Base-by-base conservation (phyloP, 2,329 filamentous ascomycete genomes). In the Calycina herbarum region DNA sequence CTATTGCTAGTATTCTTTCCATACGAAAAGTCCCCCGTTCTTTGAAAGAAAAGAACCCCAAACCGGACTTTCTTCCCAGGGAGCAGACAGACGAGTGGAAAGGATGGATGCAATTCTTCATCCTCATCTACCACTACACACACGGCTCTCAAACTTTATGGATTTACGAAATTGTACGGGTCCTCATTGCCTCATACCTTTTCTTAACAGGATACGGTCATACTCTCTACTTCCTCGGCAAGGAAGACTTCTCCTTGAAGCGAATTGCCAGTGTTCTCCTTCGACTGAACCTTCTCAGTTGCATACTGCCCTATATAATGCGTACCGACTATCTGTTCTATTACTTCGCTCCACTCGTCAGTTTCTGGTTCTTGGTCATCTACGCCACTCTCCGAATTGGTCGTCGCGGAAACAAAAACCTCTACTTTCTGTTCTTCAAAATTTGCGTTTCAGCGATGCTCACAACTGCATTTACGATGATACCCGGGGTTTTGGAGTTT, bases 61-160 rank as follows among this genome's bases (percentile, higher is more conserved):
- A 77, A 60, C 73, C 78, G 45, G 75, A 75, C 1, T 82, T 84
- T 62, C 76, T 89, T 5, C 80, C 82, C 0, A 80, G 86, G 61
- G 79, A 82, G 57, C 85, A 89, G 69, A 85, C 84, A 0, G 82
- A 89, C 67, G 88, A 90, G 73, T 88, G 86, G 82, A 89, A 89
- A 76, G 88, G 88, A 1, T 84, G 85, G 80, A 86, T 89, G 84
- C 86, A 89, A 68, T 79, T 80, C 15, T 75, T 82, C 20, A 78
- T 85, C 56, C 76, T 88, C 20, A 76, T 86, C 13, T 89, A 87
- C 70, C 83, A 87, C 67, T 89, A 86, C 74, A 84, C 85, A 40
- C 81, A 83, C 24, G 83, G 81, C 31, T 84, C 81, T 6, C 78
- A 78, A 67, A 73, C 77, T 2, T 74, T 85, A 4, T 81, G 81